Conservation (phyloP, 306 rosid genomes). For the Gillenia trifoliata region DNA sequence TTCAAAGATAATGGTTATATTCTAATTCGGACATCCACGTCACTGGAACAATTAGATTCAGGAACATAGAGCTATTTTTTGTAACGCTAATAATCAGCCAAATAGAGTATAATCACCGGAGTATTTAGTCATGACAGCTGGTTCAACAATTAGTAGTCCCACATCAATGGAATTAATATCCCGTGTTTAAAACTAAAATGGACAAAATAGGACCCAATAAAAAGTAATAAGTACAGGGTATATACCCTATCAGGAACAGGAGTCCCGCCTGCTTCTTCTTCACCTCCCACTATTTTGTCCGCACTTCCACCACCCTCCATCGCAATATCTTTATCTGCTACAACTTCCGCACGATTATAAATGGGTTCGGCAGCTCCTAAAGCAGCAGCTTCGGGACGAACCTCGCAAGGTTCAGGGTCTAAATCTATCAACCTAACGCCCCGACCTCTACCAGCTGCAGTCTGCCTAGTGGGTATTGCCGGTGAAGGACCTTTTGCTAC, state of each 20-base stretch:
- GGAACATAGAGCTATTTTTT: not conserved
- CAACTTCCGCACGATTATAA: slow-evolving; percentile 51
- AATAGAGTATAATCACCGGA: not conserved
- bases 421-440: slow-evolving; percentile 73
- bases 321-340: slow-evolving; percentile 60
- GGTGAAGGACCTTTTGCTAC: slow-evolving; percentile 73
- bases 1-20: not conserved
- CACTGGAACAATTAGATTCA: not conserved
- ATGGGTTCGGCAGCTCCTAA: slow-evolving; percentile 58
- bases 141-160: slow-evolving; percentile 10
- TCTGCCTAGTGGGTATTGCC: slow-evolving; percentile 76
- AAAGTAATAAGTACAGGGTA: slow-evolving; percentile 14
- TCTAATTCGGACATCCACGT: slow-evolving; percentile 8
- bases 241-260: slow-evolving; percentile 91
- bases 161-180: slow-evolving; percentile 14
- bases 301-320: slow-evolving; percentile 90
- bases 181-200: not conserved
- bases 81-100: not conserved
- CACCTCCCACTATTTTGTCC: slow-evolving; percentile 64
- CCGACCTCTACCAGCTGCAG: slow-evolving; percentile 93
- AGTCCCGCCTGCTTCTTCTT: slow-evolving; percentile 71
- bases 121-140: not conserved
- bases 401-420: slow-evolving; percentile 74
- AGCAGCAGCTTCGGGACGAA: slow-evolving; percentile 59
- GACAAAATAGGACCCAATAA: slow-evolving; percentile 11